Conservation (phyloP, 2,329 filamentous ascomycete species). For the Claviceps sp. region DNA sequence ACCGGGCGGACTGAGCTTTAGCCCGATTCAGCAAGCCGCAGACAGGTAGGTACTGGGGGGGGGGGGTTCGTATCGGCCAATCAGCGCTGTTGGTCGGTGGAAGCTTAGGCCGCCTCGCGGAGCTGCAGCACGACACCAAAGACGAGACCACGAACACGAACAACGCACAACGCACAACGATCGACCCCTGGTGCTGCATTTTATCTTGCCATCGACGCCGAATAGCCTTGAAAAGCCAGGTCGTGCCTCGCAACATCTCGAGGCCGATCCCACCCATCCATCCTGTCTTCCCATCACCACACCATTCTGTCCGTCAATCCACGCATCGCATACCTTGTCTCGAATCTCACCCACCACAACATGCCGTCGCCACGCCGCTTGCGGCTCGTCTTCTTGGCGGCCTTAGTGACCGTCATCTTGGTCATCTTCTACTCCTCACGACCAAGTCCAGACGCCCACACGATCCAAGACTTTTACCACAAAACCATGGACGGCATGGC, state of each 20-base stretch:
- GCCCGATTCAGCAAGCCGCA: no score
- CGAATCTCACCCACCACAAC: neutral
- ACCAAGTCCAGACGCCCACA: constrained; percentile 29
- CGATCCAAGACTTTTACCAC: constrained; percentile 43
- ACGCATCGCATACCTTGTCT: neutral
- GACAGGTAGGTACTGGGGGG: no score
- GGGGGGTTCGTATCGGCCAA: no score
- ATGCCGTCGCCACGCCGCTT: constrained; percentile 63
- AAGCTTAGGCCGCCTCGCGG: no score
- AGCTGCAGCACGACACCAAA: no score
- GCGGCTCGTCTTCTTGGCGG: constrained; percentile 50
- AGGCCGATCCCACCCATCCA: neutral
- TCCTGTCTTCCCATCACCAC: neutral
- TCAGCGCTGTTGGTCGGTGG: no score
- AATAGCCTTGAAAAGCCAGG: no score
- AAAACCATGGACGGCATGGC: constrained; percentile 45
- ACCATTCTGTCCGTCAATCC: neutral
- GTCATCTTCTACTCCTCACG: constrained; percentile 61
- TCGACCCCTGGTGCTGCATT: no score
- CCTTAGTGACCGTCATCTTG: constrained; percentile 50
- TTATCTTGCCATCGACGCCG: no score
- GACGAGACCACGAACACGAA: no score
- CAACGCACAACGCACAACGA: no score
- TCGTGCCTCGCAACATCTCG: neutral
- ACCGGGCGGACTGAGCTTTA: no score